A percentile compares a stretch with the other conserved stretches of the same genome.
phyloP scores from a whole-genome alignment of 176 grass and related monocot genomes.

The Musa acuminata region DNA sequence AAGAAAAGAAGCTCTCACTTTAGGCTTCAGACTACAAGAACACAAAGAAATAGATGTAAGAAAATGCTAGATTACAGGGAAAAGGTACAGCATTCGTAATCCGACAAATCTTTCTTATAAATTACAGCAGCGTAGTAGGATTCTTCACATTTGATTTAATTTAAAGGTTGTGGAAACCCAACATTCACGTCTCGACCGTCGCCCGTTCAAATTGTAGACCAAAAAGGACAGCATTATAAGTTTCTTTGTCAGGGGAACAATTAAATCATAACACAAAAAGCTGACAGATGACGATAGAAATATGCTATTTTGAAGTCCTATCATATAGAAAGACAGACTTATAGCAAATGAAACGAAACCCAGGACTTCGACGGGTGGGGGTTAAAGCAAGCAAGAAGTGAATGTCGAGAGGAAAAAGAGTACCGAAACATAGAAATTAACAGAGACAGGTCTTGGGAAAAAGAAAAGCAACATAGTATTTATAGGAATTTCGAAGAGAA shows the following conservation, averaged over 20 bases:
- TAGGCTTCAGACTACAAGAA: slow-evolving; percentile 18
- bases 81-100: background rate
- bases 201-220: background rate
- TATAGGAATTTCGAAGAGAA: slow-evolving; percentile 14
- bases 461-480: slow-evolving; percentile 11
- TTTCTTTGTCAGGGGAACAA: background rate
- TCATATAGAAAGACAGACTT: background rate
- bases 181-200: background rate
- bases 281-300: background rate
- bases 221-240: background rate
- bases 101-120: background rate
- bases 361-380: background rate
- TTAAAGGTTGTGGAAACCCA: background rate
- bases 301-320: background rate
- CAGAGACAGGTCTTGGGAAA: background rate
- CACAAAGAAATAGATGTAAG: background rate
- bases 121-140: background rate
- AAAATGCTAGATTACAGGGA: background rate
- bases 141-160: background rate
- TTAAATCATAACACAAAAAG: background rate
- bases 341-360: background rate
- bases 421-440: slow-evolving; percentile 1
- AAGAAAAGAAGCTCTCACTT: background rate
- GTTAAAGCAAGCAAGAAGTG: background rate
- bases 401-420: background rate